Base-by-base conservation (phyloP, 495 filamentous ascomycete genomes). In the Filosporella fistucella region DNA sequence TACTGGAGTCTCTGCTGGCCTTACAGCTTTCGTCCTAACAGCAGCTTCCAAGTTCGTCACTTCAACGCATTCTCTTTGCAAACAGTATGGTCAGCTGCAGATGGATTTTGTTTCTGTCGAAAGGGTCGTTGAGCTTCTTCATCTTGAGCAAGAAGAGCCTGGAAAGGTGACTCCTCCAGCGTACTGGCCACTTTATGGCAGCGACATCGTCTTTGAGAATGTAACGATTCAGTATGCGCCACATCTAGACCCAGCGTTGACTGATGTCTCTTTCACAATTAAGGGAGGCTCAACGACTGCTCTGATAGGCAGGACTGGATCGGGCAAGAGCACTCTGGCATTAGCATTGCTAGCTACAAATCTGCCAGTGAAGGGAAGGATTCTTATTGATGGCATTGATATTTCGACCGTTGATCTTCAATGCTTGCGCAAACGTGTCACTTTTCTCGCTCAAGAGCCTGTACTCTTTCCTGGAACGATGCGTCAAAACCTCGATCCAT, bases 51-150 rank as follows among this genome's bases (percentile, higher is more conserved):
- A 76, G 42, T 72, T 85, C 43, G 86, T 94, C 29, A 62, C 65
- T 10, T 71, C 82, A 11, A 91, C 88, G 0, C 87, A 93, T 57
- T 56, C 55, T 2, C 68, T 94, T 0, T 94, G 88, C 65, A 76
- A 72, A 30, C 73, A 77, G 41, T 94, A 93, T 52, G 88, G 88
- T 23, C 75, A 85, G 55, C 73, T 94, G 21, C 86, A 91, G 66
- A 91, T 94, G 86, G 82, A 90, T 54, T 91, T 91, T 51, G 88
- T 91, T 12, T 89, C 85, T 0, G 87, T 94, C 2, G 88, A 94
- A 63, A 76, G 88, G 21, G 77, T 94, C 2, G 79, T 90, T 21
- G 88, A 93, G 56, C 68, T 91, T 0, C 70, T 89, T 2, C 72
- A 84, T 46, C 72, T 91, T 1, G 85, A 89, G 29, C 77, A 86